phyloP scores from a whole-genome alignment of 768 basidiomycete species.

The Leucosporidium yakuticum region DNA sequence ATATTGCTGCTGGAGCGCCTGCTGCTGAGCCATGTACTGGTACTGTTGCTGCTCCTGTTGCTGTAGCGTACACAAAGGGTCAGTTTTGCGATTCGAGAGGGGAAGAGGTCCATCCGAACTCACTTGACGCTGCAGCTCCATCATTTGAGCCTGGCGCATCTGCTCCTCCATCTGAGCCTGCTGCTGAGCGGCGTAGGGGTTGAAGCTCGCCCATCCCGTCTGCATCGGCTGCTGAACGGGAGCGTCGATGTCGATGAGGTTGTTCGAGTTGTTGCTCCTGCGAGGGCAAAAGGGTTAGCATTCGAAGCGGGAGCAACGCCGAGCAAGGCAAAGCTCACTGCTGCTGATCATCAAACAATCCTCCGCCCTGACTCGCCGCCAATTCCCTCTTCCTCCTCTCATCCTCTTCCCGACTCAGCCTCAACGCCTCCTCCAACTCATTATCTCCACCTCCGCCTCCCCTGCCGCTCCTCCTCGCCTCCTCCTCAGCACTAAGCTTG shows the following conservation, averaged over 20 bases:
- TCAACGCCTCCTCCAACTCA: slow-evolving; percentile 76
- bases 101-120: background rate
- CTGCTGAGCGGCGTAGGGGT: slow-evolving; percentile 56
- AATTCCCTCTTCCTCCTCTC: slow-evolving; percentile 62
- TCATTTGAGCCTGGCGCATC: slow-evolving; percentile 63
- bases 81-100: background rate
- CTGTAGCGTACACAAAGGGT: background rate
- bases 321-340: slow-evolving; percentile 51
- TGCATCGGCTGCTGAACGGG: slow-evolving; percentile 54
- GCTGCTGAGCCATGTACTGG: slow-evolving; percentile 28
- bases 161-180: slow-evolving; percentile 38
- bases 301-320: slow-evolving; percentile 16
- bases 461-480: slow-evolving; percentile 46
- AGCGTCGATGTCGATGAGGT: slow-evolving; percentile 40
- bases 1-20: slow-evolving; percentile 39
- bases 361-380: slow-evolving; percentile 63
- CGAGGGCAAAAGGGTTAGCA: background rate
- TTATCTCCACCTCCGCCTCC: slow-evolving; percentile 61
- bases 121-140: slow-evolving; percentile 78
- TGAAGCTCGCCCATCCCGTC: slow-evolving; percentile 67
- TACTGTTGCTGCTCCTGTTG: slow-evolving; percentile 8
- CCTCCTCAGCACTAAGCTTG: slow-evolving; percentile 69
- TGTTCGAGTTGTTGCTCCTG: slow-evolving; percentile 24
- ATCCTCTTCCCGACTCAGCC: slow-evolving; percentile 86
- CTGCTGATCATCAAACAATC: slow-evolving; percentile 83